Evolutionary conservation across 345 rosid species (phyloP).

Genomic region (Citrus glauca): DNA sequence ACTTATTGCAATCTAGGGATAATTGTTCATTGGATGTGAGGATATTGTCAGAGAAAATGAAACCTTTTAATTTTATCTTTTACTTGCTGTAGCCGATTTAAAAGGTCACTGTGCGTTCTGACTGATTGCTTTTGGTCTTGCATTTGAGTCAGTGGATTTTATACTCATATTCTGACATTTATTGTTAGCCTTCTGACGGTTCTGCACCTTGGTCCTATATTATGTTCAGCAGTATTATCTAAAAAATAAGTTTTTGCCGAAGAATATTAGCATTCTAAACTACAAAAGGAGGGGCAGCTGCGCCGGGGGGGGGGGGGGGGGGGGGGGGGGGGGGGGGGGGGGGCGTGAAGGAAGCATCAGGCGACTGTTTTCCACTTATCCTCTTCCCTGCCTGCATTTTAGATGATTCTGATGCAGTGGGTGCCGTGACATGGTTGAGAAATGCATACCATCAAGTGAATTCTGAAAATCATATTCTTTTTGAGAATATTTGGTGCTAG

Average conservation of each 20-base stretch:
- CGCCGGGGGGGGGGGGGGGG: too few species aligned
- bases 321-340: too few species aligned
- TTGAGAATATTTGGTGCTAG: too few species aligned
- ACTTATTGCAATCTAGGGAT: background rate
- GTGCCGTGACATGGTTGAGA: too few species aligned
- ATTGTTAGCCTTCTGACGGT: background rate
- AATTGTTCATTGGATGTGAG: background rate
- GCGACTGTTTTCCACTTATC: background rate
- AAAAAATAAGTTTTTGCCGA: background rate
- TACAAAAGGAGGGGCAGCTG: too few species aligned
- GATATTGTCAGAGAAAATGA: background rate
- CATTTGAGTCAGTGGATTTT: background rate
- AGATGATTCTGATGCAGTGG: too few species aligned
- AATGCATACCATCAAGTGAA: too few species aligned
- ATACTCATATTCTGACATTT: background rate
- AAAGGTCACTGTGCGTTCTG: background rate
- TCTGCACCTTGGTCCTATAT: background rate
- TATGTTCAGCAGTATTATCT: background rate
- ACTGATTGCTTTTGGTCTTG: background rate
- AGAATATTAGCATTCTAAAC: background rate
- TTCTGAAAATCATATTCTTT: too few species aligned
- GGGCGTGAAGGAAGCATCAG: too few species aligned
- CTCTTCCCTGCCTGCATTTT: background rate
- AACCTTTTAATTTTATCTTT: background rate
- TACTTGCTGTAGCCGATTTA: background rate